Percentiles rank a stretch among this genome's conserved stretches.
Evolutionary conservation across 345 rosid genomes (phyloP).

Genomic region (Lepidium didymum): DNA sequence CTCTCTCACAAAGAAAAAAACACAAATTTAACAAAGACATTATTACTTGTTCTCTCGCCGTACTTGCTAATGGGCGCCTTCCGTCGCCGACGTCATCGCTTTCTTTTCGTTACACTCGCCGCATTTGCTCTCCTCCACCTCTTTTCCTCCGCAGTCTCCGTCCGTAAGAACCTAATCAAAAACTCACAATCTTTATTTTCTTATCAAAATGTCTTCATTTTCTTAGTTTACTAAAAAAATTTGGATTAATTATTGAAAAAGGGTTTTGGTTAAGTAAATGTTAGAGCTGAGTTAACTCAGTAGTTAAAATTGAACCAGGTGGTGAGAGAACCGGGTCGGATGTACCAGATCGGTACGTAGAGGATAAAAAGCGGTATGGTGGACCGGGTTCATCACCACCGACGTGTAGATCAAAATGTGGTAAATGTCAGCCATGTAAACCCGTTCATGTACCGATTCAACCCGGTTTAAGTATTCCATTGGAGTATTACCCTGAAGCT

Average conservation of each 20-base stretch:
- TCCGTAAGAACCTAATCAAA: not conserved
- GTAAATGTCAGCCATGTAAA: constrained; percentile 66
- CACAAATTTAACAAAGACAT: not conserved
- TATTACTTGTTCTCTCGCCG: not conserved
- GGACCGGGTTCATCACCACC: constrained; percentile 88
- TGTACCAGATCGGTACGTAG: constrained; percentile 15
- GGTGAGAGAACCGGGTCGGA: constrained; percentile 22
- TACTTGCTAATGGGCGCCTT: constrained; percentile 45
- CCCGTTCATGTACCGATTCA: constrained; percentile 89
- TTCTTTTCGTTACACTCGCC: constrained; percentile 27
- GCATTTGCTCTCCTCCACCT: constrained; percentile 54
- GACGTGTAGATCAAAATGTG: constrained; percentile 84
- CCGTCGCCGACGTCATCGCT: constrained; percentile 35
- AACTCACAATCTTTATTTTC: not conserved
- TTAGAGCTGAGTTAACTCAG: constrained; percentile 9
- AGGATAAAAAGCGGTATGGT: constrained; percentile 40
- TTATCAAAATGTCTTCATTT: not conserved
- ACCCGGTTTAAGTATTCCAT: constrained; percentile 57
- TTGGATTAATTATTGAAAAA: not conserved
- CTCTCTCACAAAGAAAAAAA: not conserved
- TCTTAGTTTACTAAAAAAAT: not conserved
- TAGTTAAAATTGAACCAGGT: constrained; percentile 17
- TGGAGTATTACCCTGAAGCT: constrained; percentile 96
- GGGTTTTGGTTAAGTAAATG: no score
- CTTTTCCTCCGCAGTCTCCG: constrained; percentile 30